These are phyloP conservation scores for Penicillium mononematosum DNA, from an alignment of 495 filamentous ascomycete genomes.

Conservation along the genomic window DNA sequence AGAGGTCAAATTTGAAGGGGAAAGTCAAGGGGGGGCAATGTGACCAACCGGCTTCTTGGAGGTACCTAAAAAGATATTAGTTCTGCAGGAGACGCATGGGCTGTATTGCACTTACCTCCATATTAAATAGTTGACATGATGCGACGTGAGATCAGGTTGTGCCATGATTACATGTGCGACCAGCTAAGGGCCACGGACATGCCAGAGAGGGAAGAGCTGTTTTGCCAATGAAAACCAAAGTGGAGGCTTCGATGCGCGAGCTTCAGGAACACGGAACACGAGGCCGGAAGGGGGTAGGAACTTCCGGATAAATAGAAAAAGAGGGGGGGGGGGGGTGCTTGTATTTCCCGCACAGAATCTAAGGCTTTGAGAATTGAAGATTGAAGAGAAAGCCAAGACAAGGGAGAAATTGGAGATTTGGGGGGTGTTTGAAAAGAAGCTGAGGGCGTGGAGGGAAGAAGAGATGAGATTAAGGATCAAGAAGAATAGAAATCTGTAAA, in stretches of 20 bases:
- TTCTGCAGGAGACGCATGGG: constrained; percentile 28
- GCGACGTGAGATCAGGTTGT: constrained; percentile 67
- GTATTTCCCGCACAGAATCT: constrained; percentile 6
- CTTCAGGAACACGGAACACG: constrained; percentile 13
- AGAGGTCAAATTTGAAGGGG: constrained; percentile 11
- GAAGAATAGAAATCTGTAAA: constrained; percentile 11
- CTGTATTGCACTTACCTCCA: constrained; percentile 74
- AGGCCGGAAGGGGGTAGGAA: constrained; percentile 14
- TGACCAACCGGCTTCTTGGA: constrained; percentile 82
- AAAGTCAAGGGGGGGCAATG: constrained; percentile 18
- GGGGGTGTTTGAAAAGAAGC: constrained; percentile 1
- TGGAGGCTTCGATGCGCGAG: constrained; percentile 17
- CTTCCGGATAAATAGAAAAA: constrained; percentile 14
- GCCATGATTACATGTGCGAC: constrained; percentile 52
- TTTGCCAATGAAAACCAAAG: constrained; percentile 32
- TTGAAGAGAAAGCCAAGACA: constrained; percentile 13
- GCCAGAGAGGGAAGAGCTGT: constrained; percentile 32
- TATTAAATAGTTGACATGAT: constrained; percentile 97
- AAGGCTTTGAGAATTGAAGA: constrained; percentile 5
- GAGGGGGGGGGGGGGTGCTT: constrained; percentile 3
- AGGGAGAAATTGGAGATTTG: constrained; percentile 6
- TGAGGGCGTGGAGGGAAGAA: constrained; percentile 8
- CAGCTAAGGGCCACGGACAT: constrained; percentile 41
- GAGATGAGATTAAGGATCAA: constrained; percentile 11
- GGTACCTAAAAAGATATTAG: constrained; percentile 59